Evolutionary conservation across 441 rosid species (phyloP).

Genomic region (Pelargonium australe): DNA sequence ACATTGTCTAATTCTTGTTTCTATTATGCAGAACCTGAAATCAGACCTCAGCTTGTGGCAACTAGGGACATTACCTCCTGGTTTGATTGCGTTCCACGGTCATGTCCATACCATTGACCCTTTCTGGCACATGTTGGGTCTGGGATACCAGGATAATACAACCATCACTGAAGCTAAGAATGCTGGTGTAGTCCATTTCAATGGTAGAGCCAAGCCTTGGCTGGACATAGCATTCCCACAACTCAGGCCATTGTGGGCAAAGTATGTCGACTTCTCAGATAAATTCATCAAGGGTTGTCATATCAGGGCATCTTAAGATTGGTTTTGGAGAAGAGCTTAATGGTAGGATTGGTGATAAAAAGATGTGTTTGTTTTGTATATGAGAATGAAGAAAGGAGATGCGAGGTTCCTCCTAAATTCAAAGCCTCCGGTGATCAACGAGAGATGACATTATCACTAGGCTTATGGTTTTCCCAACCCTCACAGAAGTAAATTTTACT

Average conservation of each 20-base stretch:
- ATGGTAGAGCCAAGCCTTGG: constrained; percentile 99
- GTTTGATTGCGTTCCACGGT: constrained; percentile 83
- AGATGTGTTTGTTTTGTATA: not conserved
- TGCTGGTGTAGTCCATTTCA: constrained; percentile 90
- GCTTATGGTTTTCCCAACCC: not conserved
- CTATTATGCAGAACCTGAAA: constrained; percentile 67
- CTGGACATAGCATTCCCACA: constrained; percentile 83
- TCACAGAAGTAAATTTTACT: not conserved
- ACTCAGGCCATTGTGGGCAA: constrained; percentile 78
- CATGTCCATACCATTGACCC: constrained; percentile 76
- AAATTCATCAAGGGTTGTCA: constrained; percentile 83
- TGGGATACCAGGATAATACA: constrained; percentile 68
- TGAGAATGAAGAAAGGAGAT: constrained; percentile 4
- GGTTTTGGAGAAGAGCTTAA: constrained; percentile 21
- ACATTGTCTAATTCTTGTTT: not conserved
- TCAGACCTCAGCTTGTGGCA: constrained; percentile 96
- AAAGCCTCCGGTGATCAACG: too few relatives aligned
- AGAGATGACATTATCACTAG: too few relatives aligned
- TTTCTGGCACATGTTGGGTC: constrained; percentile 80
- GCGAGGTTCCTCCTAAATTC: too few relatives aligned
- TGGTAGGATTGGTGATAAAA: constrained; percentile 17
- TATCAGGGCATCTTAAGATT: constrained; percentile 46
- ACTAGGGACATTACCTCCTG: constrained; percentile 91
- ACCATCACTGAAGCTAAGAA: constrained; percentile 50
- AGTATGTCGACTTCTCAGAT: constrained; percentile 74